Base-by-base conservation (phyloP, 306 rosid species). In the Cucumis melo region DNA sequence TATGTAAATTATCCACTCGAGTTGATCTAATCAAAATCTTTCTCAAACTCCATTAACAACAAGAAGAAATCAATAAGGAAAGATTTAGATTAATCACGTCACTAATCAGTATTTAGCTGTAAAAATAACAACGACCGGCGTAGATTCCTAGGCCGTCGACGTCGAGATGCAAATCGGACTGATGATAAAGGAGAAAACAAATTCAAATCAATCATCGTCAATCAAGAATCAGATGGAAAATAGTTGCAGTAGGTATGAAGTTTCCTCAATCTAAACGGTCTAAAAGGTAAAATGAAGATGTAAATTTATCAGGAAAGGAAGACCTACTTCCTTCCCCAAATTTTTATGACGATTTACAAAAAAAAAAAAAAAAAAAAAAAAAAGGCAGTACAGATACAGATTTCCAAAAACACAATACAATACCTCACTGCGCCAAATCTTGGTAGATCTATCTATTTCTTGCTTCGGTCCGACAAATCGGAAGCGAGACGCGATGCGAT, bases 401-500 rank as follows among this genome's bases (percentile, higher is more conserved):
- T 72, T 72, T 50, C 60, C 19, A 46, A 70, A 72, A 72, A 70
- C 34, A 70, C 36, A 72, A 24, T 46, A 72, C 76, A 72, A 24
- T 46, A 72, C 60, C 60, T 72, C 58, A 72, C 44, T 68, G 53
- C 55, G 79, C 9, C 56, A 51, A 19, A 10, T 32, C 50, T 36
- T 67, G 74, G 70, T 56, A 39, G 55, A 29, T 12, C 50, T 86
- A 29, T 12, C 50, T 88, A 76, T 39, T 86, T 78, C 39, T 83
- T 73, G 36, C 57, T 24, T 60, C 65, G 27, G 48, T 81, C 79
- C 29, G 87, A 75, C 64, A 81, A 48, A 75, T 91, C 90, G 21
- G 87, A 84, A 1, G 93, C 93, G 32, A 91, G 90, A 32, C 93
- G 88, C n/a, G 93, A 88, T 3, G 96, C 96, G 41, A 91, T 91